Base-by-base conservation (phyloP, 2,329 filamentous ascomycete genomes). In the Arthrobotrys megalospora region DNA sequence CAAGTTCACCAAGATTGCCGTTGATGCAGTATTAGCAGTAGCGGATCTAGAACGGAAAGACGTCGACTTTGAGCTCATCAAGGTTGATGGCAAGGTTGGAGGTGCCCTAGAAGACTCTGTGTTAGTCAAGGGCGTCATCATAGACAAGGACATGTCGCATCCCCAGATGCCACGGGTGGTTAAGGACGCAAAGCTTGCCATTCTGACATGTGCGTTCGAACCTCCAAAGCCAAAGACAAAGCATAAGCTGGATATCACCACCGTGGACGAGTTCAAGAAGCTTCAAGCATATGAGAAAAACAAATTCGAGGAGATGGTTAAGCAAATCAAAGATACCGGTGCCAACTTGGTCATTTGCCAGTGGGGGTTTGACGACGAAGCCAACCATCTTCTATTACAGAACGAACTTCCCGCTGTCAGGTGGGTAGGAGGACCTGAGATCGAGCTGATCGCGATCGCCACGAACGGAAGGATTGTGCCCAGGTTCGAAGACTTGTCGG, bases 141-240 rank as follows among this genome's bases (percentile, higher is more conserved):
- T 99, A 85, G 96, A 99, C 89, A 99, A 99, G 88, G 96, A 99
- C 87, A 99, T 99, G 85, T 98, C 96, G 41, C 96, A 99, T 85
- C 96, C 96, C 11, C 96, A 99, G 87, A 99, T 99, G 96, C 96
- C 96, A 10, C 93, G 92, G 63, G 94, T 97, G 86, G 95, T 99
- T 80, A 89, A 88, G 82, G 94, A 99, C 85, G 96, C 96, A 83
- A 98, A 97, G 88, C 91, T 99, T 83, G 96, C 96, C 82, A 99
- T 99, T 83, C 87, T 99, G 77, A 99, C 96, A 64, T 99, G 96
- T 85, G 94, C 96, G 3, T 99, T 99, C 84, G 96, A 99, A 87
- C 96, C 96, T 36, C 96, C 96, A 63, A 99, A 99, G 89, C 96
- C 96, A 81, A 99, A 99, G 90, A 99, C 96, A 58, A 99, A 99